Conservation (phyloP, 1,284 basidiomycete genomes). For the Rhodotorula sp. region DNA sequence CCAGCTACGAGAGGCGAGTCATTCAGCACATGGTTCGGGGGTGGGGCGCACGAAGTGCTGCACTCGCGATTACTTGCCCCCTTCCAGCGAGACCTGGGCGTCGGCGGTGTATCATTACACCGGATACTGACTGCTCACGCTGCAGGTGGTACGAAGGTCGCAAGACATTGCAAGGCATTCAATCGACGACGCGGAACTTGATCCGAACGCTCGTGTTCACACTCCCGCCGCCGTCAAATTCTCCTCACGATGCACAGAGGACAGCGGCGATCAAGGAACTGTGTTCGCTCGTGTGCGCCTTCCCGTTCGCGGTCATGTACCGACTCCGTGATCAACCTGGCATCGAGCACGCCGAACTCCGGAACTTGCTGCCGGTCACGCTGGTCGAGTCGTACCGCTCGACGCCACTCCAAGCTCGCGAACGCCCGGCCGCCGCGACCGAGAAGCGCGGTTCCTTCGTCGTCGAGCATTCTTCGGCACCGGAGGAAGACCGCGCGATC, state of each 20-base stretch:
- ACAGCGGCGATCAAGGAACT: slow-evolving; percentile 22
- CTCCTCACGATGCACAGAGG: slow-evolving; percentile 3
- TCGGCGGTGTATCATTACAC: too few species aligned
- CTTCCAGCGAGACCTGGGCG: background rate
- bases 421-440: background rate
- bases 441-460: slow-evolving; percentile 15
- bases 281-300: slow-evolving; percentile 28
- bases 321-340: slow-evolving; percentile 35
- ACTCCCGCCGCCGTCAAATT: slow-evolving; percentile 13
- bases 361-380: slow-evolving; percentile 21
- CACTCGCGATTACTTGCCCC: too few species aligned
- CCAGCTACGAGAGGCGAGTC: slow-evolving; percentile 32
- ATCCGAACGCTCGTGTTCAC: slow-evolving; percentile 29
- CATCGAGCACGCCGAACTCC: slow-evolving; percentile 25
- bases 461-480: slow-evolving; percentile 21
- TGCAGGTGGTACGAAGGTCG: slow-evolving; percentile 37
- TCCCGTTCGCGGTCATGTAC: slow-evolving; percentile 36
- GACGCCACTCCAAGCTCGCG: slow-evolving; percentile 3
- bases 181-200: slow-evolving; percentile 26
- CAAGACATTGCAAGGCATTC: slow-evolving; percentile 24
- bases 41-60: background rate
- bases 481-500: slow-evolving; percentile 24
- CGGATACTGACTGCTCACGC: background rate
- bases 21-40: background rate
- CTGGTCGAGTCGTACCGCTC: slow-evolving; percentile 24